Conservation (phyloP, 2,329 filamentous ascomycete species). For the Aspergillus novoparasiticus region DNA sequence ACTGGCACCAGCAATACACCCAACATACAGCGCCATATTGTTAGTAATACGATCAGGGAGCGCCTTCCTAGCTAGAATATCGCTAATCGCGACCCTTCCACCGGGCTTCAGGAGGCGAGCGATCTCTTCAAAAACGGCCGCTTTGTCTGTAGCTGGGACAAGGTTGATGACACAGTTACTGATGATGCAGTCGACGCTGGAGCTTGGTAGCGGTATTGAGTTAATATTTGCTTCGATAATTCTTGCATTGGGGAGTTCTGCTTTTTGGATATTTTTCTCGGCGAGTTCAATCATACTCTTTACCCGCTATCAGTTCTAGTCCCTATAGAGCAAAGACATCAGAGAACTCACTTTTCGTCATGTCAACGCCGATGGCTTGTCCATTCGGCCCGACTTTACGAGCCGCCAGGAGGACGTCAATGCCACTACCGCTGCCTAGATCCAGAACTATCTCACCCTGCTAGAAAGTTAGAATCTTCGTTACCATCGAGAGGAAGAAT, state of each 20-base stretch:
- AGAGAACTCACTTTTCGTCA: conserved; percentile 54
- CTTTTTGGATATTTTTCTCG: conserved; percentile 46
- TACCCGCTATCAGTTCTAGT: conserved; percentile 1
- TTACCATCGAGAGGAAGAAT: conserved; percentile 51
- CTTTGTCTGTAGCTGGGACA: conserved; percentile 57
- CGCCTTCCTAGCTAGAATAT: conserved; percentile 58
- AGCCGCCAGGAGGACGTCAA: conserved; percentile 60
- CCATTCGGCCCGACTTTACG: conserved; percentile 54
- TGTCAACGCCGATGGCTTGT: conserved; percentile 60
- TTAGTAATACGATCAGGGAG: conserved; percentile 53
- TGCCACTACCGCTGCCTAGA: conserved; percentile 59
- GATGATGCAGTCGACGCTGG: conserved; percentile 58
- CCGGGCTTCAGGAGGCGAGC: conserved; percentile 59
- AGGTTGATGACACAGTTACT: conserved; percentile 67
- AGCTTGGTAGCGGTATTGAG: conserved; percentile 46
- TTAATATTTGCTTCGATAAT: conserved; percentile 59
- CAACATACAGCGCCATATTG: conserved; percentile 59
- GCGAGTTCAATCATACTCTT: conserved; percentile 60
- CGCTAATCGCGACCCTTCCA: conserved; percentile 61
- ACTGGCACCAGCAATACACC: conserved; percentile 63
- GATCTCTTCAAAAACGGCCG: conserved; percentile 60
- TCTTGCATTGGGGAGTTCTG: conserved; percentile 47
- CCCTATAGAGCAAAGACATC: neutral
- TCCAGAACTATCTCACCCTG: conserved; percentile 62
- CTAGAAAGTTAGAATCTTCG: conserved; percentile 59